Percentiles rank a stretch among this genome's conserved stretches.
Evolutionary conservation across 2,329 filamentous ascomycete species (phyloP).

Genomic region (Albifimbria verrucaria): DNA sequence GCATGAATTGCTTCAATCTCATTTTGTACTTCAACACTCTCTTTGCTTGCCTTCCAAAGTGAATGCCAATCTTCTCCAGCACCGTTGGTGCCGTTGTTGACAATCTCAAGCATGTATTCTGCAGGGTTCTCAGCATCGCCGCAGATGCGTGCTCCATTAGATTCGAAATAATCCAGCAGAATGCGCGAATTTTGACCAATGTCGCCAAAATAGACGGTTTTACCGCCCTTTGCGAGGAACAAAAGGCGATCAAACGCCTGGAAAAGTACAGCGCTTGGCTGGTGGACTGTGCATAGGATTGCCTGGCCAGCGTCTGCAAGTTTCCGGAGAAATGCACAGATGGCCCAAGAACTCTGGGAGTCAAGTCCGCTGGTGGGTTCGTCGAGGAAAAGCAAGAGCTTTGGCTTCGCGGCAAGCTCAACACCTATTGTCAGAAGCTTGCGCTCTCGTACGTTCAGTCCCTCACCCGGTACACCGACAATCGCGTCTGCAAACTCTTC

Average conservation of each 20-base stretch:
- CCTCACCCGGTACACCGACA: slow-evolving; percentile 60
- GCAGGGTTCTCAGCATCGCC: slow-evolving; percentile 65
- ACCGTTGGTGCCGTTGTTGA: slow-evolving; percentile 36
- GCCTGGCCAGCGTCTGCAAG: slow-evolving; percentile 54
- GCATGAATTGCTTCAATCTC: slow-evolving; percentile 64
- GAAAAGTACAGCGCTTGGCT: slow-evolving; percentile 51
- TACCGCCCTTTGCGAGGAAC: slow-evolving; percentile 62
- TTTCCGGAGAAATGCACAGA: slow-evolving; percentile 59
- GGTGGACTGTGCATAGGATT: slow-evolving; percentile 53
- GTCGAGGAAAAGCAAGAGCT: slow-evolving; percentile 59
- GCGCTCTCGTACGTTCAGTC: slow-evolving; percentile 59
- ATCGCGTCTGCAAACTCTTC: slow-evolving; percentile 63
- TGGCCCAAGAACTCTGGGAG: slow-evolving; percentile 61
- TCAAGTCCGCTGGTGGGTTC: slow-evolving; percentile 62
- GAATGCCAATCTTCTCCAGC: slow-evolving; percentile 59
- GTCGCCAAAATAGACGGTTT: slow-evolving; percentile 67
- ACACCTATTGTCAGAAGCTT: slow-evolving; percentile 63
- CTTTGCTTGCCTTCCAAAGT: slow-evolving; percentile 58
- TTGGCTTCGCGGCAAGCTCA: slow-evolving; percentile 54
- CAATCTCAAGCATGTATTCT: slow-evolving; percentile 67
- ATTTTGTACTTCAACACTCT: slow-evolving; percentile 47
- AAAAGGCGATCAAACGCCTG: slow-evolving; percentile 58
- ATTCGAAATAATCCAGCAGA: slow-evolving; percentile 61
- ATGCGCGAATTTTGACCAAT: slow-evolving; percentile 58
- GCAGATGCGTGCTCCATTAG: slow-evolving; percentile 59